These are phyloP conservation scores for Cymbopogon flexuosus DNA, from an alignment of 202 grass and related monocot genomes.

Conservation along the genomic window DNA sequence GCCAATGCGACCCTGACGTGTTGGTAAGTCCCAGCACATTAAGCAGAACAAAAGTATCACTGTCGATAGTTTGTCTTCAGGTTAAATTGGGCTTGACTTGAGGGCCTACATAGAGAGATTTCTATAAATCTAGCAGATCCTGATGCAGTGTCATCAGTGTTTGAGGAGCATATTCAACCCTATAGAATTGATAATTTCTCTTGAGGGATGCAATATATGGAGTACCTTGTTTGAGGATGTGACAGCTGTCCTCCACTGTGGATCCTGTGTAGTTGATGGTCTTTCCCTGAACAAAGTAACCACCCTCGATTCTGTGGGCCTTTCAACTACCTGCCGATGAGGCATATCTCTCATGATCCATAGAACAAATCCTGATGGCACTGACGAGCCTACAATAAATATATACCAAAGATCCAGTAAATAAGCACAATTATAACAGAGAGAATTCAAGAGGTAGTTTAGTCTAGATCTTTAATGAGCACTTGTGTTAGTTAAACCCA, in stretches of 20 bases:
- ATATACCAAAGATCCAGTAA: neutral
- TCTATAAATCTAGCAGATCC: neutral
- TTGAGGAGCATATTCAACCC: slow-evolving; percentile 12
- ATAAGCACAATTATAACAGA: neutral
- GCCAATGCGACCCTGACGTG: slow-evolving; percentile 1
- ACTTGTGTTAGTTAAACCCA: neutral
- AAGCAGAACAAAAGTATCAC: slow-evolving; percentile 14
- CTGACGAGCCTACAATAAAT: slow-evolving; percentile 60
- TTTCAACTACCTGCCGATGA: slow-evolving; percentile 49
- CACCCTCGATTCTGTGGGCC: slow-evolving; percentile 45
- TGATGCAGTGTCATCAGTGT: neutral
- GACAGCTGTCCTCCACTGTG: slow-evolving; percentile 70
- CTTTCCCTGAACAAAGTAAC: slow-evolving; percentile 76
- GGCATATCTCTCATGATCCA: slow-evolving; percentile 98
- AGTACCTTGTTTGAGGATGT: slow-evolving; percentile 95
- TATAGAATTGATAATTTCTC: slow-evolving; percentile 4
- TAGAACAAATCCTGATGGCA: slow-evolving; percentile 81
- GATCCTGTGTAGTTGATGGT: slow-evolving; percentile 55
- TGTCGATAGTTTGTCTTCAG: slow-evolving; percentile 23
- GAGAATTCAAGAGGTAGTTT: neutral
- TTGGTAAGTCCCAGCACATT: slow-evolving; percentile 17
- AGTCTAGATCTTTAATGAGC: neutral
- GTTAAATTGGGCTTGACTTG: slow-evolving; percentile 80
- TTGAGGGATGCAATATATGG: neutral
- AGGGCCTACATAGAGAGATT: slow-evolving; percentile 45